Percentiles rank a stretch among this genome's conserved stretches.
Conservation (phyloP, 2,329 filamentous ascomycete genomes). For the Lasiodiplodia citricola region DNA sequence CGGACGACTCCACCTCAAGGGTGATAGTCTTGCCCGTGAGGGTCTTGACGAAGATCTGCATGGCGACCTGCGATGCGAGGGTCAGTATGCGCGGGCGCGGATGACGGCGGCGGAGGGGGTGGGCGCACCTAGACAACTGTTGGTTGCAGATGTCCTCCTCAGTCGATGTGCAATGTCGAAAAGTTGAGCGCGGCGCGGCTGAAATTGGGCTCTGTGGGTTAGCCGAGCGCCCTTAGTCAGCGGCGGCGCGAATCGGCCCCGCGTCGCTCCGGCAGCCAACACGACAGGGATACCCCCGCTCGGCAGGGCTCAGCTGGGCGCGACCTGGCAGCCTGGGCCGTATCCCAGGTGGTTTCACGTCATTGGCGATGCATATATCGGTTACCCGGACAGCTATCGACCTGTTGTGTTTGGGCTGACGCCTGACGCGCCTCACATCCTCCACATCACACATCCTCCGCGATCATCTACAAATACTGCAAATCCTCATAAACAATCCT, state of each 20-base stretch:
- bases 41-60: slow-evolving; percentile 64
- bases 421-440: slow-evolving; percentile 19
- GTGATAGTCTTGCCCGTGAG: slow-evolving; percentile 99
- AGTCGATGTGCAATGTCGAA: slow-evolving; percentile 53
- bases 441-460: slow-evolving; percentile 14
- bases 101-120: background rate
- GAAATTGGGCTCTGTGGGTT: slow-evolving; percentile 22
- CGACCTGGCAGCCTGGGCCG: slow-evolving; percentile 14
- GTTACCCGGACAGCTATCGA: slow-evolving; percentile 26
- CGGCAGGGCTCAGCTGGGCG: slow-evolving; percentile 4
- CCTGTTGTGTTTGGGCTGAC: slow-evolving; percentile 19
- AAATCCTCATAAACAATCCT: slow-evolving; percentile 23
- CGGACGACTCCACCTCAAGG: slow-evolving; percentile 99
- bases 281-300: background rate
- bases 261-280: slow-evolving; percentile 7
- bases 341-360: slow-evolving; percentile 18
- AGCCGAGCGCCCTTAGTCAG: slow-evolving; percentile 20
- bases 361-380: slow-evolving; percentile 20
- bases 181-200: slow-evolving; percentile 16
- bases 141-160: slow-evolving; percentile 59
- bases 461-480: slow-evolving; percentile 24
- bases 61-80: slow-evolving; percentile 42
- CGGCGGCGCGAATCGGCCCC: slow-evolving; percentile 7
- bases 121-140: slow-evolving; percentile 58
- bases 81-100: slow-evolving; percentile 17